phyloP scores from a whole-genome alignment of 768 basidiomycete species.

The Cystobasidium onofrii region DNA sequence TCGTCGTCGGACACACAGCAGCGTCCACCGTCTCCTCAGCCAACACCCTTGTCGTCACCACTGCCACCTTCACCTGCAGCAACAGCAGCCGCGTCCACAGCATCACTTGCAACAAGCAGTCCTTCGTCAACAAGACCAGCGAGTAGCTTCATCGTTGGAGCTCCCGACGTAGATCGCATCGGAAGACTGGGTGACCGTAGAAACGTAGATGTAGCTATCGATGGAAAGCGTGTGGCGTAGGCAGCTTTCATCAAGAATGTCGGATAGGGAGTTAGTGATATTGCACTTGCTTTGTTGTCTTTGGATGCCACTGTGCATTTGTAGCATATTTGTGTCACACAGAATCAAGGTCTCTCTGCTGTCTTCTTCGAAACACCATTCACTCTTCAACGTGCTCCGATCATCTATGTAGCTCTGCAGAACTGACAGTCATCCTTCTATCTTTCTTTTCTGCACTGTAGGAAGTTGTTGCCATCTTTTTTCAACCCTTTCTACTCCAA shows the following conservation, averaged over 20 bases:
- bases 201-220: not conserved
- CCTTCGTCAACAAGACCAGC: not conserved
- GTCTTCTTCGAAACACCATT: not conserved
- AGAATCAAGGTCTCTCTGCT: not conserved
- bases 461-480: too few relatives aligned
- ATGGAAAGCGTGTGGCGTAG: constrained; percentile 14
- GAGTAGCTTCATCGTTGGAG: constrained; percentile 12
- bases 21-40: not conserved
- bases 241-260: not conserved
- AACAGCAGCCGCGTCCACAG: not conserved
- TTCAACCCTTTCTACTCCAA: not conserved
- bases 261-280: not conserved
- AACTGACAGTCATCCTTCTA: not conserved
- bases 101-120: not conserved
- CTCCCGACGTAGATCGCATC: constrained; percentile 24
- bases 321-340: not conserved
- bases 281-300: not conserved
- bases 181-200: constrained; percentile 13
- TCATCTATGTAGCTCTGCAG: not conserved
- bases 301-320: not conserved
- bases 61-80: not conserved
- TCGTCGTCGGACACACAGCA: not conserved
- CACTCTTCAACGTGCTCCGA: not conserved
- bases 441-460: too few relatives aligned
- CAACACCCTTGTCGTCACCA: constrained; percentile 13